These are phyloP conservation scores for Neonectria neomacrospora DNA, from an alignment of 2,329 filamentous ascomycete genomes.

Conservation along the genomic window DNA sequence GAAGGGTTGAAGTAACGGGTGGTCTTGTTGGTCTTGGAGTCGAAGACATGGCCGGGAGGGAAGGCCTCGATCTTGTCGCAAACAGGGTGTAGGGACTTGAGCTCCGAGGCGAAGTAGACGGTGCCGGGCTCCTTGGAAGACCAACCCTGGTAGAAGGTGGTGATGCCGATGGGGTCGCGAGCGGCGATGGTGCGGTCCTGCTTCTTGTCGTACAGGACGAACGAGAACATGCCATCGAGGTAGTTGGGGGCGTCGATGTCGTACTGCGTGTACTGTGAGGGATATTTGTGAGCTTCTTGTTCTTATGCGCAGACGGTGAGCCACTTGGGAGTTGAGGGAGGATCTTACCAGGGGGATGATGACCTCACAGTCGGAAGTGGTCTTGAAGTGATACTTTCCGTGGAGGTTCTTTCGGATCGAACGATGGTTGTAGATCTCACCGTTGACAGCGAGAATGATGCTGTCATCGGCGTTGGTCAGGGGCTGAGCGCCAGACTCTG, in stretches of 20 bases:
- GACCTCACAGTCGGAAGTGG: constrained; percentile 97
- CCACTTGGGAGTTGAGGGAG: constrained; percentile 7
- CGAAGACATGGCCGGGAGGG: constrained; percentile 94
- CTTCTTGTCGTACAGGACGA: constrained; percentile 96
- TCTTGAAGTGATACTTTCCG: constrained; percentile 94
- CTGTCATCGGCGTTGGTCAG: constrained; percentile 90
- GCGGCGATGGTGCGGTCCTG: constrained; percentile 93
- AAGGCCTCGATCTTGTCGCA: constrained; percentile 96
- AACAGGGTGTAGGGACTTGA: constrained; percentile 91
- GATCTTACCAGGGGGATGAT: constrained; percentile 92
- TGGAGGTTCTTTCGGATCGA: constrained; percentile 89
- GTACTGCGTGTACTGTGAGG: constrained; percentile 85
- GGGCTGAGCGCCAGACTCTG: constrained; percentile 95
- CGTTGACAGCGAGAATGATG: constrained; percentile 95
- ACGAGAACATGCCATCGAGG: constrained; percentile 99
- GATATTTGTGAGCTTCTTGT: constrained; percentile 29
- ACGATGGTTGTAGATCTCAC: constrained; percentile 99
- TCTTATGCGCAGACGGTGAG: constrained; percentile 1
- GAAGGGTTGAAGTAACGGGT: constrained; percentile 91
- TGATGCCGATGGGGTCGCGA: constrained; percentile 95
- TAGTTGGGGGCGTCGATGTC: constrained; percentile 91
- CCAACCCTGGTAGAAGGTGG: constrained; percentile 96
- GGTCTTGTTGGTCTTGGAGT: constrained; percentile 87
- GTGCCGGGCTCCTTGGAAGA: constrained; percentile 83
- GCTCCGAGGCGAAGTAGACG: constrained; percentile 95